Conservation (phyloP, 345 rosid genomes). For the Eutrema yunnanense region DNA sequence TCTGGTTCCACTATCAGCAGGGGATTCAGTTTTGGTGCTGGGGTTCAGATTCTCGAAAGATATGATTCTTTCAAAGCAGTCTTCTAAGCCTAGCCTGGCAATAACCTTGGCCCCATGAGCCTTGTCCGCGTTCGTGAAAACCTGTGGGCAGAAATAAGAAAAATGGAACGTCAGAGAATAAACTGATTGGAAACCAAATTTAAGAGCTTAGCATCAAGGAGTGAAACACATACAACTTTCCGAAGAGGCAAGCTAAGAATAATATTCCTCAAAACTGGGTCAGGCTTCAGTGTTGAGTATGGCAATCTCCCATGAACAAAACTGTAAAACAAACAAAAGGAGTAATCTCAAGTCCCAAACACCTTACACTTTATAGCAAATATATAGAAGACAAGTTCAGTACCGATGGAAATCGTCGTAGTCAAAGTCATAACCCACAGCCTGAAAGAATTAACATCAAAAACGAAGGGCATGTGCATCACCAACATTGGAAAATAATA, state of each 20-base stretch:
- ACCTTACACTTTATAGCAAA: not conserved
- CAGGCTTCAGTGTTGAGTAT: slow-evolving; percentile 70
- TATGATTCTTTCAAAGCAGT: slow-evolving; percentile 78
- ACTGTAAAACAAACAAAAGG: slow-evolving; percentile 33
- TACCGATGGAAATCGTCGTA: slow-evolving; percentile 87
- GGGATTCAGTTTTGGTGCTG: slow-evolving; percentile 30
- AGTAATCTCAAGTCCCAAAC: not conserved
- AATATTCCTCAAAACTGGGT: slow-evolving; percentile 66
- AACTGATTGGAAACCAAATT: not conserved
- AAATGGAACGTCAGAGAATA: not conserved
- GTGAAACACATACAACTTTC: slow-evolving; percentile 55
- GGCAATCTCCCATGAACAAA: slow-evolving; percentile 93
- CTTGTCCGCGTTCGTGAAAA: slow-evolving; percentile 84
- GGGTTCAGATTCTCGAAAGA: slow-evolving; percentile 88
- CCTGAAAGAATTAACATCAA: slow-evolving; percentile 37
- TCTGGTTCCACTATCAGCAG: slow-evolving; percentile 11
- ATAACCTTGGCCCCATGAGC: slow-evolving; percentile 69
- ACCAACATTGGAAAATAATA: not conserved
- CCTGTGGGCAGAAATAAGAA: slow-evolving; percentile 34
- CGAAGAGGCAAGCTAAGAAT: slow-evolving; percentile 80
- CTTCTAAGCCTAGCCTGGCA: slow-evolving; percentile 78
- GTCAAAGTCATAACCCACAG: slow-evolving; percentile 74
- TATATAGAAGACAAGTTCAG: not conserved
- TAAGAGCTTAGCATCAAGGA: not conserved
- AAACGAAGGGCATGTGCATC: not conserved